Base-by-base conservation (phyloP, 2,329 filamentous ascomycete genomes). In the Parastagonospora nodorum region DNA sequence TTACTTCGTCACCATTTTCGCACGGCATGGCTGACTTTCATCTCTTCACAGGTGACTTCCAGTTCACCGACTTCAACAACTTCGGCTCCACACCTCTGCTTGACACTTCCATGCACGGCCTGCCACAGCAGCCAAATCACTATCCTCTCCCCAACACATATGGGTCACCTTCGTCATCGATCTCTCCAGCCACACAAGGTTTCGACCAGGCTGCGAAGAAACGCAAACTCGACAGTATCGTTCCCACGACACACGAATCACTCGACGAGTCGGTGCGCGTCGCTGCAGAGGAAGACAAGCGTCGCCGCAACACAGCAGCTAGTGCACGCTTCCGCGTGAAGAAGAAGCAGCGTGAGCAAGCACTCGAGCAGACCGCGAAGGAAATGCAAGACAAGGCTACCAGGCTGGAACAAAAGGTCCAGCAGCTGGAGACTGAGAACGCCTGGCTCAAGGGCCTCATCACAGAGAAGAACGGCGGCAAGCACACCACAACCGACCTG, bases 301-400 rank as follows among this genome's bases (percentile, higher is more conserved):
- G 79, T 42, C 77, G 79, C 30, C 77, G 79, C 52, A 81, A 81
- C 69, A 81, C 79, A 1, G 79, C 79, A 33, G 79, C 79, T n/a
- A 77, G 74, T 48, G 79, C 79, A 12, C 77, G 79, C 37, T 81
- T 81, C 75, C 77, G 79, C 40, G 75, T 81, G 54, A 81, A 81
- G 74, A 81, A 81, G 78, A 81, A 81, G 77, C 78, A 81, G 65
- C 77, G 79, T 39, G 79, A 81, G 66, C 77, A 79, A 58, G 77
- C 75, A 8, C 74, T 81, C 37, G 79, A 81, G 73, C 78, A 79
- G 71, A 74, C 74, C 15, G 74, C 78, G 42, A 79, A 79, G 67
- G 79, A 80, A 45, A 80, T 81, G 76, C 71, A 71, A 30, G 79
- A 80, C 51, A 76, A 78, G 58, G 76, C 80, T 45, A 67, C 61